phyloP scores from a whole-genome alignment of 2,329 filamentous ascomycete species.

The Talaromyces amestolkiae region DNA sequence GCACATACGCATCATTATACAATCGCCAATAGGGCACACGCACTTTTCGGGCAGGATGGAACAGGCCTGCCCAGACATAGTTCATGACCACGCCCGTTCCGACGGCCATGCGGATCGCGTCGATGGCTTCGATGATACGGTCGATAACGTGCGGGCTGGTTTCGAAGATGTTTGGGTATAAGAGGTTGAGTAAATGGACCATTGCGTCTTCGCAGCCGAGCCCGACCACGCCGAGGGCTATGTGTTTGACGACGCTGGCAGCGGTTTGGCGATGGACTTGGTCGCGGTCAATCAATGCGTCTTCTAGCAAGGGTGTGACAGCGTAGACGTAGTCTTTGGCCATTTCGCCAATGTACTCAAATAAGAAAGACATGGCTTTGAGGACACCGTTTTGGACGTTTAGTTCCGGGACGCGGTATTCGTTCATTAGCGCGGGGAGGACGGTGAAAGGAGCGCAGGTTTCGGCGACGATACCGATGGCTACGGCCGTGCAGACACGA shows the following conservation, averaged over 20 bases:
- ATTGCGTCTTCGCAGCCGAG: conserved; percentile 97
- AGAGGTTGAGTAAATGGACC: conserved; percentile 92
- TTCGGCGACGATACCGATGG: conserved; percentile 97
- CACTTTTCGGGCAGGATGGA: conserved; percentile 95
- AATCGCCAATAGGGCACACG: conserved; percentile 92
- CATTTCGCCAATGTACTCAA: conserved; percentile 99
- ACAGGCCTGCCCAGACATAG: conserved; percentile 95
- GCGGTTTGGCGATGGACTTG: conserved; percentile 97
- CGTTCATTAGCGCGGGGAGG: conserved; percentile 98
- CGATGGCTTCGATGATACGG: conserved; percentile 94
- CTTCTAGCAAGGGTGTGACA: conserved; percentile 90
- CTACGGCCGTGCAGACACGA: conserved; percentile 96
- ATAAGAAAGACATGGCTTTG: conserved; percentile 94
- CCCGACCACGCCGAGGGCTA: conserved; percentile 94
- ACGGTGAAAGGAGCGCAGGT: conserved; percentile 98
- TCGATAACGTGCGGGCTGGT: conserved; percentile 98
- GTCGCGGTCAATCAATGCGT: conserved; percentile 94
- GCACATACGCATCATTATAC: conserved; percentile 96
- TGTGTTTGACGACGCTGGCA: conserved; percentile 94
- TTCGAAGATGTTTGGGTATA: conserved; percentile 97
- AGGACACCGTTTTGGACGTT: conserved; percentile 99
- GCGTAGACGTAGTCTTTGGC: conserved; percentile 99
- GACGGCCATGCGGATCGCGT: conserved; percentile 89
- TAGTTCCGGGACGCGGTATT: conserved; percentile 95
- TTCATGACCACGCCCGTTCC: conserved; percentile 93